Evolutionary conservation across 2,329 filamentous ascomycete species (phyloP).

Genomic region (Colletotrichum gigasporum): DNA sequence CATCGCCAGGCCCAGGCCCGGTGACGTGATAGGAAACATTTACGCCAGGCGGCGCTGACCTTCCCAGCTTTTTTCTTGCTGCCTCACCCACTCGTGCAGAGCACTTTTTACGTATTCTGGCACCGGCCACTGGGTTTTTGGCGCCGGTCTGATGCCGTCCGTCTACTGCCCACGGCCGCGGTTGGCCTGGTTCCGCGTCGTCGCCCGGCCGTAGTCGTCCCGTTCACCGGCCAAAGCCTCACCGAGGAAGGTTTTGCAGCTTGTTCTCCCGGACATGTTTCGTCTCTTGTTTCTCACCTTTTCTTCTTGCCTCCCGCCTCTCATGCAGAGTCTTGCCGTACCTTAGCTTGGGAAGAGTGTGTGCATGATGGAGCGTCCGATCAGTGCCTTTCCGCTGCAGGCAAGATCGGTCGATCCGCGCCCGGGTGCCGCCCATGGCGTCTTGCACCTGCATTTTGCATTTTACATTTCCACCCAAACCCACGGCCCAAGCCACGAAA

Average conservation of each 20-base stretch:
- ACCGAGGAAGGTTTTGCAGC: too few species aligned
- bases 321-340: not conserved
- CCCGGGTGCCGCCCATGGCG: too few species aligned
- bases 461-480: not conserved
- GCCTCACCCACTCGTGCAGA: not conserved
- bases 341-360: too few species aligned
- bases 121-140: not conserved
- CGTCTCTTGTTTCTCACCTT: not conserved
- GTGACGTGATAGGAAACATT: slow-evolving; percentile 18
- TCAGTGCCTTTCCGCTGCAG: too few species aligned
- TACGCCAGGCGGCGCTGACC: not conserved
- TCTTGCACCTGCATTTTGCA: not conserved
- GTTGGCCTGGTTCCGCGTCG: not conserved
- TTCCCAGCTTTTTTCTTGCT: slow-evolving; percentile 11
- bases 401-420: too few species aligned
- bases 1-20: slow-evolving; percentile 1
- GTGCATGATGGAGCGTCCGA: too few species aligned
- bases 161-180: not conserved
- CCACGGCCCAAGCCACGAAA: not conserved
- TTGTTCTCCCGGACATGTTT: too few species aligned
- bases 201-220: too few species aligned
- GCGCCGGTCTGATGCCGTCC: slow-evolving; percentile 2
- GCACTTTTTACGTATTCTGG: slow-evolving; percentile 22
- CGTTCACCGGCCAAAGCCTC: slow-evolving; percentile 10
- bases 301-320: not conserved